Conservation (phyloP, 441 rosid genomes). For the Rhodomyrtus psidioides region DNA sequence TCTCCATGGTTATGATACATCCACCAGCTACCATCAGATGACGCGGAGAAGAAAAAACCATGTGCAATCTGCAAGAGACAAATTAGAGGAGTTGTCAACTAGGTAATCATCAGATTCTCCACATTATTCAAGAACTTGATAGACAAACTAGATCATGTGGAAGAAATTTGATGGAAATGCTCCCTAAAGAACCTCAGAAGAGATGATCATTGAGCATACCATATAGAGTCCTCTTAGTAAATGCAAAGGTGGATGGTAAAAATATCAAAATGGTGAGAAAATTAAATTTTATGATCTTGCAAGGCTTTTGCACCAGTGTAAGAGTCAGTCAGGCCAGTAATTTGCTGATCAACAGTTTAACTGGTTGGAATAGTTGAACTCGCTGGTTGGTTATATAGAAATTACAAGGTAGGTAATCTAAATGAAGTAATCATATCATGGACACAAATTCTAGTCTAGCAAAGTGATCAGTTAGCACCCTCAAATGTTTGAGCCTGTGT, state of each 20-base stretch:
- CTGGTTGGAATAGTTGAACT: not conserved
- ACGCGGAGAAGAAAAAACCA: slow-evolving; percentile 98
- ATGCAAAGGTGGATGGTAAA: not conserved
- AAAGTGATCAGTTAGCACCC: not conserved
- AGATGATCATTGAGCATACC: not conserved
- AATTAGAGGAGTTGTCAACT: slow-evolving; percentile 1
- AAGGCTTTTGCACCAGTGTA: not conserved
- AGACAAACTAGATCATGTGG: not conserved
- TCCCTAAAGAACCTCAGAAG: not conserved
- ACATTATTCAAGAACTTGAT: not conserved
- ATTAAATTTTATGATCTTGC: not conserved
- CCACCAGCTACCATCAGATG: slow-evolving; percentile 85
- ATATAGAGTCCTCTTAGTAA: not conserved
- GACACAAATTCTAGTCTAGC: not conserved
- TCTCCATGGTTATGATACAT: slow-evolving; percentile 75
- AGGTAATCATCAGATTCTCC: not conserved
- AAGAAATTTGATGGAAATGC: not conserved
- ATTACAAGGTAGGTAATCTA: not conserved
- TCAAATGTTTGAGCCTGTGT: not conserved
- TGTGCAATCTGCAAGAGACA: slow-evolving; percentile 58
- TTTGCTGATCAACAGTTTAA: not conserved
- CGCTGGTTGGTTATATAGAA: not conserved
- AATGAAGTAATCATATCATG: not conserved
- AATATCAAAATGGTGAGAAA: not conserved
- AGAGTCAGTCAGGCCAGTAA: not conserved